Percentiles rank a stretch among this genome's conserved stretches.
Evolutionary conservation across 2,329 filamentous ascomycete species (phyloP).

Genomic region (Hawksworthiomyces lignivorus): DNA sequence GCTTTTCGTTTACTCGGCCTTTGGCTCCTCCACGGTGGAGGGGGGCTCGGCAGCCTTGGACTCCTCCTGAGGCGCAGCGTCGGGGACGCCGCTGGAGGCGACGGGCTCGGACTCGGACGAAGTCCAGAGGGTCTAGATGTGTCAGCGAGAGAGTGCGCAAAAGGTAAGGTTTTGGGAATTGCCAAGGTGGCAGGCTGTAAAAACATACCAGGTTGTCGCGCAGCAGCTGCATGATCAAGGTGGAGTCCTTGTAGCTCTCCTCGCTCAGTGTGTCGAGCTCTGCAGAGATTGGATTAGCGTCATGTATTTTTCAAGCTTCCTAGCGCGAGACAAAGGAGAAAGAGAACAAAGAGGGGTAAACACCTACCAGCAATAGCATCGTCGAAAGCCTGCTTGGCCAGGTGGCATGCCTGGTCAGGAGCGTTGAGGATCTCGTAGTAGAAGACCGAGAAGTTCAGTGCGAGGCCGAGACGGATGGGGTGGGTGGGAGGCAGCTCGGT

Average conservation of each 20-base stretch:
- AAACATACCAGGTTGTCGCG: slow-evolving; percentile 81
- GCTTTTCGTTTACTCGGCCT: slow-evolving; percentile 49
- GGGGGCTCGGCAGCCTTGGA: slow-evolving; percentile 47
- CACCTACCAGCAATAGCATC: slow-evolving; percentile 75
- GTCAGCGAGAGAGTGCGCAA: not conserved
- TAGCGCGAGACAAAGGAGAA: not conserved
- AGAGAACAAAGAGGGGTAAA: too few relatives aligned
- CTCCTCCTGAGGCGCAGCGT: slow-evolving; percentile 48
- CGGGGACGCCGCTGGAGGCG: slow-evolving; percentile 35
- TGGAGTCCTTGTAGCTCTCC: slow-evolving; percentile 99
- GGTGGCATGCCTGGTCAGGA: slow-evolving; percentile 94
- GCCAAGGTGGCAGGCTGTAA: not conserved
- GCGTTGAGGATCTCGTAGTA: slow-evolving; percentile 99
- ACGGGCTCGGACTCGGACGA: slow-evolving; percentile 92
- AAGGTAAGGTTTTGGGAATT: not conserved
- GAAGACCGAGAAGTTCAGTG: slow-evolving; percentile 96
- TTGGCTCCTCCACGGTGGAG: slow-evolving; percentile 55
- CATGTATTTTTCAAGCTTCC: not conserved
- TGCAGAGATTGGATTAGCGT: slow-evolving; percentile 26
- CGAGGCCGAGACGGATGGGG: slow-evolving; percentile 84
- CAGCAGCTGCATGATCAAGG: slow-evolving; percentile 96
- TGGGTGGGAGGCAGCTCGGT: slow-evolving; percentile 84
- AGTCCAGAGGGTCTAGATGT: slow-evolving; percentile 85
- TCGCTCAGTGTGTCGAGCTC: slow-evolving; percentile 95
- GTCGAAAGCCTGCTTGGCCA: slow-evolving; percentile 91